Base-by-base conservation (phyloP, 1,139 yeast genomes). In the Diutina rugosa region DNA sequence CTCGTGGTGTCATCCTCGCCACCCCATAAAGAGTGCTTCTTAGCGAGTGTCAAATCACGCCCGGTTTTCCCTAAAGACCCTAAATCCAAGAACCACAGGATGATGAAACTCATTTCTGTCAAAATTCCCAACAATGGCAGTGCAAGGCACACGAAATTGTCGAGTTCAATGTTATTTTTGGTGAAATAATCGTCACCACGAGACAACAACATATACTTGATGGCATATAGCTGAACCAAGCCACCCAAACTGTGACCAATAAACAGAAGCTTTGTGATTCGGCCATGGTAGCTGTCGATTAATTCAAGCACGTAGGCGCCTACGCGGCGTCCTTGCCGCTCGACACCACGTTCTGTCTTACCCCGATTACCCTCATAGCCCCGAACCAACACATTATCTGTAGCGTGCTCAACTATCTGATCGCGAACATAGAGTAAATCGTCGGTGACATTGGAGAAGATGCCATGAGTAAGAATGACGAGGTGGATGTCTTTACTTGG, bases 21-120 rank as follows among this genome's bases (percentile, higher is more conserved):
- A 8, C 57, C 55, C 12, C 58, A 54, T n/a, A 30, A n/a, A 4
- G 44, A 10, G 6, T 9, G 32, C 35, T 59, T 59, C 49, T 63
- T 64, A 59, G 65, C 64, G 26, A 67, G 61, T 4, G 69, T 66
- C 57, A 67, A 60, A 57, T 67, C 70, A 10, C 69, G 63, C 1
- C 70, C 70, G 1, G 69, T 67, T 45, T 65, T 65, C 6, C 70
- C 70, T 46, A 67, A 58, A 3, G 69, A 66, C 3, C 70, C 70
- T 46, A 67, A 55, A 54, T 65, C 69, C 55, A 67, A 61, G 51
- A 67, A 65, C 67, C 68, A 65, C 52, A 62, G 59, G 46, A 67
- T 67, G 56, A 62, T 52, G 21, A 66, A 59, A 55, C 66, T 67
- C 67, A 66, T 64, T 48, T 67, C 70, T 54, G 64, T 64, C 54